Conservation (phyloP, 2,329 filamentous ascomycete genomes). For the Didymella exigua region DNA sequence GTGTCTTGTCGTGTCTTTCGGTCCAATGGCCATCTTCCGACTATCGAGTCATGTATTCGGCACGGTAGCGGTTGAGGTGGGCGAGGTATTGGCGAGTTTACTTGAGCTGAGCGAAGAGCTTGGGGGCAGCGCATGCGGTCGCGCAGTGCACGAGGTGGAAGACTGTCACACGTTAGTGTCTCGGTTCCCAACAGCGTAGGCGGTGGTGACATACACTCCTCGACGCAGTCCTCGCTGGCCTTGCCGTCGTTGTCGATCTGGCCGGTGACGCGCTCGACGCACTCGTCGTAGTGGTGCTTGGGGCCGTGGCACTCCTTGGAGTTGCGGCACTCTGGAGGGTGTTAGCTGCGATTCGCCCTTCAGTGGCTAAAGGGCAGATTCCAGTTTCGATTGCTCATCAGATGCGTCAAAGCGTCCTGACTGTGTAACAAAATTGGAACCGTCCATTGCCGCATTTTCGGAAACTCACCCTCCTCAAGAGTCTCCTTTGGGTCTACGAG, state of each 20-base stretch:
- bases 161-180: constrained; percentile 62
- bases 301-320: constrained; percentile 81
- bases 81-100: constrained; percentile 57
- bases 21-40: constrained; percentile 27
- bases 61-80: constrained; percentile 20
- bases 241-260: constrained; percentile 73
- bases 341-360: constrained; percentile 23
- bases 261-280: constrained; percentile 86
- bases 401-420: not conserved
- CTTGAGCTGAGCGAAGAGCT: constrained; percentile 92
- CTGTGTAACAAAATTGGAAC: not conserved
- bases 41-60: constrained; percentile 22
- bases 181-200: not conserved
- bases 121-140: constrained; percentile 88
- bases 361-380: not conserved
- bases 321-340: constrained; percentile 78
- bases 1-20: constrained; percentile 32
- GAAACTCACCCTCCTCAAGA: constrained; percentile 84
- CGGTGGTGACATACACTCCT: constrained; percentile 81
- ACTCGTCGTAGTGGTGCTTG: constrained; percentile 99
- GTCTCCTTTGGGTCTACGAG: constrained; percentile 83
- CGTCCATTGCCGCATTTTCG: not conserved
- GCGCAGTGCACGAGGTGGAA: constrained; percentile 99
- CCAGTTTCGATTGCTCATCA: constrained; percentile 16
- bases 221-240: constrained; percentile 93